Percentiles rank a stretch among this genome's conserved stretches.
Evolutionary conservation across 2,329 filamentous ascomycete genomes (phyloP).

Genomic region (Zymoseptoria passerinii): DNA sequence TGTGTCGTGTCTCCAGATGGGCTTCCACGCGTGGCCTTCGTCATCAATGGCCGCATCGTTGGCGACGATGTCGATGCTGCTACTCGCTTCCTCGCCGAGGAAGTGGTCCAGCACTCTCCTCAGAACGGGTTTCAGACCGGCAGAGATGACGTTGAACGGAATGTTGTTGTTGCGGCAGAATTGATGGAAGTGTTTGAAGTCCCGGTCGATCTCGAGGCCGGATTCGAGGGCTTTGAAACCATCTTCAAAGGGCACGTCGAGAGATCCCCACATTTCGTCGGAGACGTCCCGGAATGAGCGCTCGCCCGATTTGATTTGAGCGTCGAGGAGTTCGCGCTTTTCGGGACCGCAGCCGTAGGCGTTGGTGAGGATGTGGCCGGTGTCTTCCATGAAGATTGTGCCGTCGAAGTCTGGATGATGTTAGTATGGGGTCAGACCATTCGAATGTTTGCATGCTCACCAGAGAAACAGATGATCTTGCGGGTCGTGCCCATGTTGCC

Average conservation of each 20-base stretch:
- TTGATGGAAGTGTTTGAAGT: constrained; percentile 55
- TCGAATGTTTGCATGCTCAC: constrained; percentile 28
- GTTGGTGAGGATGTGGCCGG: constrained; percentile 61
- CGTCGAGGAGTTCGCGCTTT: constrained; percentile 49
- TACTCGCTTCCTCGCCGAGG: constrained; percentile 51
- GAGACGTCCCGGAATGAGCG: constrained; percentile 62
- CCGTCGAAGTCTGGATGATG: constrained; percentile 54
- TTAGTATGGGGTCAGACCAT: constrained; percentile 4
- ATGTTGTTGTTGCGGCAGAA: constrained; percentile 56
- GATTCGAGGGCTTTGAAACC: constrained; percentile 58
- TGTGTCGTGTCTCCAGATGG: constrained; percentile 58
- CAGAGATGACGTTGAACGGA: constrained; percentile 62
- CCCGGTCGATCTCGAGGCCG: constrained; percentile 54
- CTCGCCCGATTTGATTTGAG: constrained; percentile 57
- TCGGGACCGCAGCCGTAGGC: constrained; percentile 54
- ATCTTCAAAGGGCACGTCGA: constrained; percentile 59
- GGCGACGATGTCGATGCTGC: constrained; percentile 58
- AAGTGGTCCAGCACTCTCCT: constrained; percentile 55
- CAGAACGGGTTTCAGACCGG: constrained; percentile 57
- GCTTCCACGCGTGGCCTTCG: constrained; percentile 55
- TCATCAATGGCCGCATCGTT: constrained; percentile 55
- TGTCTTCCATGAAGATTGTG: constrained; percentile 58
- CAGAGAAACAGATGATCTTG: constrained; percentile 53
- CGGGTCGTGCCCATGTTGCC: constrained; percentile 37
- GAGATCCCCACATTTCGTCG: constrained; percentile 62